Evolutionary conservation across 2,329 filamentous ascomycete genomes (phyloP), one percentile per base, ranked within the genome.

Genomic region (Ceratocystis cubensis): DNA sequence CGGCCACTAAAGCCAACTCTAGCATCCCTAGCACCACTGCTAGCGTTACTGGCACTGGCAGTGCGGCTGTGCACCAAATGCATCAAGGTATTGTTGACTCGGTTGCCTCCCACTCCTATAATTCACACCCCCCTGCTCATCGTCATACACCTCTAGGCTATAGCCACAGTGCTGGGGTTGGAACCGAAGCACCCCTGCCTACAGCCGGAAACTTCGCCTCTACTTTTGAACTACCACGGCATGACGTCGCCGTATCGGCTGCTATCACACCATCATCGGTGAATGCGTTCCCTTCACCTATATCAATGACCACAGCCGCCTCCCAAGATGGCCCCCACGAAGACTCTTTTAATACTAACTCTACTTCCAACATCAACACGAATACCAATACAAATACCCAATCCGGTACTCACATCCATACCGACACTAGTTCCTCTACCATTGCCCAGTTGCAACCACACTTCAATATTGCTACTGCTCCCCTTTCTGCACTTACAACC

Each of bases 271-370:
- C 61, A 46, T 41, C 48, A 41, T 65, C 41, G 22, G 25, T 25
- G 45, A 61, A 65, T 20, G 61, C 63, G 37, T 67, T 67, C 7
- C 66, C 63, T 37, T 67, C 66, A 30, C 66, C 66, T 67, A 67
- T 67, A 67, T 67, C 66, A 53, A 67, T 67, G 50, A 61, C n/a
- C 17, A 41, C 50, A 13, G 66, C 62, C 66, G 41, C 66, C 20
- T 62, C 63, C 45, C 63, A 45, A 46, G 56, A 67, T 65, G 63
- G 4, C 3, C 53, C 25, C 17, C 41, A 28, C 28, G 10, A 61
- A 46, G 62, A 65, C 44, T 20, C 41, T 17, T 20, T 22, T 20
- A 53, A 66, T 15, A 41, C 63, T 13, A 67, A 30, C 33, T 46
- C 10, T 41, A 41, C 10, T 15, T 15, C 37, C 37, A 15, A 41